phyloP scores from a whole-genome alignment of 441 rosid genomes.

The Arabidopsis lyrata region DNA sequence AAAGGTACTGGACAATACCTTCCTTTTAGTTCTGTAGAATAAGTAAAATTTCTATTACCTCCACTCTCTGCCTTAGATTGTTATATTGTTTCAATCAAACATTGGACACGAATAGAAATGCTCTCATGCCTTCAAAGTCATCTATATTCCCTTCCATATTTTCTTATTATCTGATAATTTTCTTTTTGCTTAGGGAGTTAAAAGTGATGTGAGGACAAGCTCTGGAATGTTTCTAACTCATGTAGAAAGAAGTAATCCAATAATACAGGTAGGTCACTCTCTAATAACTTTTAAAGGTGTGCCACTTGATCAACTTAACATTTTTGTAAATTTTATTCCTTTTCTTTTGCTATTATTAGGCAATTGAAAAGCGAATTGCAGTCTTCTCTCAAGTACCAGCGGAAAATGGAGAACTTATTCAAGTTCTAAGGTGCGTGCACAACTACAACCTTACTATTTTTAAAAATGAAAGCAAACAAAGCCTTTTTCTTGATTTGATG shows the following conservation, averaged over 20 bases:
- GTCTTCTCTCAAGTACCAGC: conserved; percentile 92
- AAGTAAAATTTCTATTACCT: background rate
- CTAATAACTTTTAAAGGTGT: background rate
- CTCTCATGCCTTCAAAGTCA: conserved; percentile 17
- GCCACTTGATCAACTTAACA: background rate
- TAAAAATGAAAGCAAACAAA: conserved; percentile 7
- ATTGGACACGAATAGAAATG: background rate
- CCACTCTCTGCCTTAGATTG: conserved; percentile 14
- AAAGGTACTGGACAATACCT: conserved; percentile 58
- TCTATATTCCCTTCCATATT: background rate
- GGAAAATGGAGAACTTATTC: conserved; percentile 95
- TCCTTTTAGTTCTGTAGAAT: conserved; percentile 17
- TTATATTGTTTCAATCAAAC: conserved; percentile 3
- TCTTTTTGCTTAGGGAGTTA: conserved; percentile 69
- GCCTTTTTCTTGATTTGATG: conserved; percentile 51
- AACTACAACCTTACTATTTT: conserved; percentile 15
- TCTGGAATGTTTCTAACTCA: conserved; percentile 90
- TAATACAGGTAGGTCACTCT: conserved; percentile 70
- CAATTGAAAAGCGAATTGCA: conserved; percentile 90
- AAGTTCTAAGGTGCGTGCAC: conserved; percentile 78
- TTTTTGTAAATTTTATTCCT: background rate
- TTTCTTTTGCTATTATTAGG: conserved; percentile 58
- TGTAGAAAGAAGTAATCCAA: conserved; percentile 73
- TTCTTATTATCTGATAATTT: background rate
- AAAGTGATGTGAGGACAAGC: conserved; percentile 93